A percentile compares a stretch with the other conserved stretches of the same genome.
Conservation (phyloP, 352 stramenopile genomes). For the Globisporangium orthogonon region DNA sequence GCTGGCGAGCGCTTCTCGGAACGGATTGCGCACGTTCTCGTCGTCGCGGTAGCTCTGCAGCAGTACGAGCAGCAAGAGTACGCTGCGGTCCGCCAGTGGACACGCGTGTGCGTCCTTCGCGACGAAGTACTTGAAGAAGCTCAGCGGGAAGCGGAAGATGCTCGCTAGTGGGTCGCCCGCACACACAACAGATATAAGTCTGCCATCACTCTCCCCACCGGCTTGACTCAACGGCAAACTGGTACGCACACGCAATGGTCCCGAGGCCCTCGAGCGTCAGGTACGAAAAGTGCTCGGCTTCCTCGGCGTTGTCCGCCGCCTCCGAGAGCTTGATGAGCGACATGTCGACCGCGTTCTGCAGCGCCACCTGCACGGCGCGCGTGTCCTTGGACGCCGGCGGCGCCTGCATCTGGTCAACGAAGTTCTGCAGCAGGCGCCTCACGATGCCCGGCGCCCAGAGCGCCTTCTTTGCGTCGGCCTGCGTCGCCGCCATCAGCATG, state of each 20-base stretch:
- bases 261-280: slow-evolving; percentile 63
- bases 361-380: slow-evolving; percentile 25
- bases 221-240: too few species aligned
- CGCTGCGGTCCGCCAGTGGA: slow-evolving; percentile 60
- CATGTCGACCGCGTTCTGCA: slow-evolving; percentile 39
- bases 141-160: slow-evolving; percentile 59
- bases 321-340: slow-evolving; percentile 63
- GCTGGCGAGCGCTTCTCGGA: slow-evolving; percentile 40
- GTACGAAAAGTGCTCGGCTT: slow-evolving; percentile 61
- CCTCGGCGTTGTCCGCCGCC: slow-evolving; percentile 26
- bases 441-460: slow-evolving; percentile 46
- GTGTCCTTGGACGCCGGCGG: slow-evolving; percentile 23
- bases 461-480: slow-evolving; percentile 29
- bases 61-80: slow-evolving; percentile 57
- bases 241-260: slow-evolving; percentile 45
- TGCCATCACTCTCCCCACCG: background rate
- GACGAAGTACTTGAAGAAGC: slow-evolving; percentile 67
- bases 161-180: slow-evolving; percentile 20
- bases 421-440: slow-evolving; percentile 55
- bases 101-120: slow-evolving; percentile 37
- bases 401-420: slow-evolving; percentile 39
- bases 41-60: slow-evolving; percentile 65
- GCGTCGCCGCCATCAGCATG: slow-evolving; percentile 41
- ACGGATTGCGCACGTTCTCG: slow-evolving; percentile 43
- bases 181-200: too few species aligned